Evolutionary conservation across 169 alveolate genomes (phyloP).

Genomic region (Plasmodium chabaudi): DNA sequence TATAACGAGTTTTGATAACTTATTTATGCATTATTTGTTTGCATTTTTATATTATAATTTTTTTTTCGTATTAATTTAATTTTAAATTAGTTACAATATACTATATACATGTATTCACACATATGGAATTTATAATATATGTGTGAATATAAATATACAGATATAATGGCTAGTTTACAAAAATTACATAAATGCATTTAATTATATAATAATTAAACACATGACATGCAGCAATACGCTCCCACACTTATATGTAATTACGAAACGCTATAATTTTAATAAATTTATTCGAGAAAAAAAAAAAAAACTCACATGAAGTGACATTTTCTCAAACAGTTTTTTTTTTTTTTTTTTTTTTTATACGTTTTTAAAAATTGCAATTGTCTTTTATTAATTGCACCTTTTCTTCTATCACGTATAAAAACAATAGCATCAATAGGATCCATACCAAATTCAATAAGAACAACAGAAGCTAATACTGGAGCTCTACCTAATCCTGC

Average conservation of each 20-base stretch:
- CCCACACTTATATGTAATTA: not conserved
- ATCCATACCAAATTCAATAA: slow-evolving; percentile 92
- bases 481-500: slow-evolving; percentile 96
- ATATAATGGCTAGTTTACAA: too few species aligned
- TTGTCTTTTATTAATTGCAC: slow-evolving; percentile 88
- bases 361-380: slow-evolving; percentile 82
- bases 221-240: not conserved
- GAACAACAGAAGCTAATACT: slow-evolving; percentile 91
- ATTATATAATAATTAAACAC: too few species aligned
- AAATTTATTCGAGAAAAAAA: not conserved
- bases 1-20: too few species aligned
- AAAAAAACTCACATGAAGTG: slow-evolving; percentile 74
- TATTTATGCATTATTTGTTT: too few species aligned
- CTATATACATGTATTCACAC: too few species aligned
- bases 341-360: slow-evolving; percentile 79
- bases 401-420: slow-evolving; percentile 91
- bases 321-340: slow-evolving; percentile 77
- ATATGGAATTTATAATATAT: too few species aligned
- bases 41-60: too few species aligned
- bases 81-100: too few species aligned
- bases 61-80: too few species aligned
- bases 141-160: too few species aligned
- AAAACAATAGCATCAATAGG: slow-evolving; percentile 91
- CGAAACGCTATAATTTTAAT: not conserved
- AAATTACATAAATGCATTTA: too few species aligned